phyloP scores from a whole-genome alignment of 495 filamentous ascomycete genomes.

The Neurospora sp. region DNA sequence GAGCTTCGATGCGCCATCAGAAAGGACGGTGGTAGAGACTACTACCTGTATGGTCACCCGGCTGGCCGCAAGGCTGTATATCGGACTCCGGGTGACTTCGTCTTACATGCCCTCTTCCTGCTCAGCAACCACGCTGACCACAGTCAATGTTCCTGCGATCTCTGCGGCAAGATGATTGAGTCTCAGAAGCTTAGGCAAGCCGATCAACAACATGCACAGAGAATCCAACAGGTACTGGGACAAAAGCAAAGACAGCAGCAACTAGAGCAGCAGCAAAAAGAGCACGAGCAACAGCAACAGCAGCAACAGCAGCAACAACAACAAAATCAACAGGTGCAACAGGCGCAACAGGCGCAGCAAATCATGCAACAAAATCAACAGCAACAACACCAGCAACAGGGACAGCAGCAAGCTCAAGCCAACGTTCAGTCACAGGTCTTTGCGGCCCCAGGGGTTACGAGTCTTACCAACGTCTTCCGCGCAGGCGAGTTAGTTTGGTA shows the following conservation, averaged over 20 bases:
- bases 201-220: conserved; percentile 29
- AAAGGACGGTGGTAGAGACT: conserved; percentile 23
- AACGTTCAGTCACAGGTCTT: not conserved
- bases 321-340: not conserved
- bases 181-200: conserved; percentile 2
- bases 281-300: conserved; percentile 1
- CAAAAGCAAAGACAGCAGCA: conserved; percentile 1
- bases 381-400: conserved; percentile 3
- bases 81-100: conserved; percentile 32
- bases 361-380: not conserved
- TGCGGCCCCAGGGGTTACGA: conserved; percentile 13
- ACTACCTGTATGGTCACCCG: conserved; percentile 35
- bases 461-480: conserved; percentile 25
- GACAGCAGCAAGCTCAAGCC: not conserved
- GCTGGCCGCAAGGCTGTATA: conserved; percentile 22
- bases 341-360: not conserved
- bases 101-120: conserved; percentile 31
- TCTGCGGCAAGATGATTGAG: conserved; percentile 18
- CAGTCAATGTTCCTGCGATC: conserved; percentile 26
- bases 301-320: not conserved
- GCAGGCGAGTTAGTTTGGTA: conserved; percentile 37
- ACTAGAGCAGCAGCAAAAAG: conserved; percentile 2
- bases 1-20: conserved; percentile 19
- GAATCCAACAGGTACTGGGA: not conserved
- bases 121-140: conserved; percentile 20